Evolutionary conservation across 2,329 filamentous ascomycete species (phyloP).

Genomic region (Sclerotinia nivalis): DNA sequence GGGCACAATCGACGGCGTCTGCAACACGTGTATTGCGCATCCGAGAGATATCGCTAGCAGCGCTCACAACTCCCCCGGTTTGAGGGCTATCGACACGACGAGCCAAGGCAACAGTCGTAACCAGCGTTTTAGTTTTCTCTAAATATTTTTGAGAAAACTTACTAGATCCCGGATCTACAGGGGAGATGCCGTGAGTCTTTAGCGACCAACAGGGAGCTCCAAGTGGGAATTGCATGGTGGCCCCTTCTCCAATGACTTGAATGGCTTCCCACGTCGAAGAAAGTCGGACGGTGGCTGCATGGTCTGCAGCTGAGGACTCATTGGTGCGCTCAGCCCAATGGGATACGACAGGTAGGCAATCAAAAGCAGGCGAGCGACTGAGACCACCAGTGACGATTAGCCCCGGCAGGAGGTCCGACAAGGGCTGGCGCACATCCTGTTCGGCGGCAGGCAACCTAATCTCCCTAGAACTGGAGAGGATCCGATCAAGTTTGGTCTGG

Average conservation of each 20-base stretch:
- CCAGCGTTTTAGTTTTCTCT: background rate
- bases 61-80: conserved; percentile 1
- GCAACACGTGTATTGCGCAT: conserved; percentile 4
- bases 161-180: background rate
- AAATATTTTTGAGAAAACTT: background rate
- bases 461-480: background rate
- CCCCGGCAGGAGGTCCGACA: background rate
- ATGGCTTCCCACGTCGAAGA: background rate
- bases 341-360: conserved; percentile 10
- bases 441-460: background rate
- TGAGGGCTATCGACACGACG: background rate
- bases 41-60: background rate
- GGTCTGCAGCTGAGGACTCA: background rate
- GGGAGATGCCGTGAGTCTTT: background rate
- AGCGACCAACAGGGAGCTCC: conserved; percentile 7
- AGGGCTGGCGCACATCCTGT: background rate
- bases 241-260: conserved; percentile 6
- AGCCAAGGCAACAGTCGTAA: conserved; percentile 7
- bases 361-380: conserved; percentile 16
- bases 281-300: background rate
- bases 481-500: background rate
- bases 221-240: conserved; percentile 5
- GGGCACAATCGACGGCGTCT: conserved; percentile 14
- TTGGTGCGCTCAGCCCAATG: conserved; percentile 12
- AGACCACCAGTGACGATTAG: background rate